Percentiles rank a stretch among this genome's conserved stretches.
These are phyloP conservation scores for Termitomyces sp. DNA, from an alignment of 768 basidiomycete species.

Conservation along the genomic window DNA sequence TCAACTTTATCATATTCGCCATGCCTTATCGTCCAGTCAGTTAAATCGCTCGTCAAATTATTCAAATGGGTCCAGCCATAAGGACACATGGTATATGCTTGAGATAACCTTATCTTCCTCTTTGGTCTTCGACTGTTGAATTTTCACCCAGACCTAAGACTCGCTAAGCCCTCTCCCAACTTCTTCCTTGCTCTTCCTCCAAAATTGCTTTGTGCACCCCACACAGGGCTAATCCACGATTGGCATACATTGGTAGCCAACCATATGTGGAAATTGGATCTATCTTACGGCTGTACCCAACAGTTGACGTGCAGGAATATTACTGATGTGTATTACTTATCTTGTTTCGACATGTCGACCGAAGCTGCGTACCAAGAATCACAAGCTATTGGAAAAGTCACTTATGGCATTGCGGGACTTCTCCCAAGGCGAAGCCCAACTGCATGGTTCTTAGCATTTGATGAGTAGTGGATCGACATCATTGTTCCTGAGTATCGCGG, in stretches of 20 bases:
- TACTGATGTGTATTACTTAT: background rate
- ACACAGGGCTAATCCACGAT: background rate
- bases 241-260: background rate
- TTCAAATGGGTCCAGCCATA: background rate
- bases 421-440: background rate
- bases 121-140: background rate
- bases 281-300: background rate
- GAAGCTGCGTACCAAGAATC: too few species aligned
- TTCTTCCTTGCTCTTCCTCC: background rate
- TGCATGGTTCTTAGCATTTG: background rate
- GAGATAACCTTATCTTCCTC: background rate
- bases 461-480: background rate
- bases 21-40: constrained; percentile 2
- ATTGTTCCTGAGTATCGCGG: background rate
- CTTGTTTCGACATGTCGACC: background rate
- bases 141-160: background rate
- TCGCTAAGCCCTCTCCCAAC: background rate
- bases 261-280: background rate
- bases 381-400: background rate
- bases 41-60: background rate
- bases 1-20: background rate
- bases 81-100: background rate
- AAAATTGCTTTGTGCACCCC: background rate
- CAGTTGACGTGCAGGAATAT: background rate
- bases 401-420: constrained; percentile 1